Percentiles rank a stretch among this genome's conserved stretches.
Evolutionary conservation across 2,329 filamentous ascomycete species (phyloP).

Genomic region (Lithohypha guttulata): DNA sequence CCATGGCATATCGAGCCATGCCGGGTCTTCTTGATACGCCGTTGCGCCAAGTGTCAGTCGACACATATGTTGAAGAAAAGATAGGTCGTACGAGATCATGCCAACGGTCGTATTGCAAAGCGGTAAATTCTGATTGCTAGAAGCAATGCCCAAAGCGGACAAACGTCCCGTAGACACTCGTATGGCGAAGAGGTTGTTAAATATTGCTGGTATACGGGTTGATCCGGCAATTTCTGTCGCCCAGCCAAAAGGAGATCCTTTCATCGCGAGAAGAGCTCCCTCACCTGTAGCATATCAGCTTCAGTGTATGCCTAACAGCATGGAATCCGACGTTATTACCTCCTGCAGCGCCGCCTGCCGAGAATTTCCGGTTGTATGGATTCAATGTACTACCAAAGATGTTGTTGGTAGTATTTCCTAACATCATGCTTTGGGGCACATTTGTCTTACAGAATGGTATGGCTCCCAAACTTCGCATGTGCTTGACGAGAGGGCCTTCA

Average conservation of each 20-base stretch:
- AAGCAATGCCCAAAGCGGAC: too few relatives aligned
- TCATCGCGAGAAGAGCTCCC: conserved; percentile 26
- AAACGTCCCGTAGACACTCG: conserved; percentile 11
- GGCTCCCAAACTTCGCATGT: conserved; percentile 36
- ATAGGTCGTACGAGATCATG: too few relatives aligned
- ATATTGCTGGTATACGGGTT: conserved; percentile 27
- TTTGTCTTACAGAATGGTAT: conserved; percentile 40
- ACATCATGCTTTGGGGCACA: conserved; percentile 43
- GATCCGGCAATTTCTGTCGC: conserved; percentile 29
- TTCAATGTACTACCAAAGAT: conserved; percentile 33
- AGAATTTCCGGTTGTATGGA: conserved; percentile 26
- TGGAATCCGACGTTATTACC: too few relatives aligned
- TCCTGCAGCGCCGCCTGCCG: conserved; percentile 28
- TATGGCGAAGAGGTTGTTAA: conserved; percentile 20
- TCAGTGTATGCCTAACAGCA: too few relatives aligned
- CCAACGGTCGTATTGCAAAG: too few relatives aligned
- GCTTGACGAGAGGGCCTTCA: conserved; percentile 31
- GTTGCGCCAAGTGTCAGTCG: conserved; percentile 15
- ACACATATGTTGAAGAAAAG: conserved; percentile 18
- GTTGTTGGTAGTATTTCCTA: conserved; percentile 31
- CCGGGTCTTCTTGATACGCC: conserved; percentile 10
- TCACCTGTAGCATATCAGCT: too few relatives aligned
- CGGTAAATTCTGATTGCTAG: too few relatives aligned
- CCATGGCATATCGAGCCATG: conserved; percentile 13
- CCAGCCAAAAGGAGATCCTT: conserved; percentile 24